phyloP scores from a whole-genome alignment of 2,329 filamentous ascomycete species.

The Cryoendolithus antarcticus region DNA sequence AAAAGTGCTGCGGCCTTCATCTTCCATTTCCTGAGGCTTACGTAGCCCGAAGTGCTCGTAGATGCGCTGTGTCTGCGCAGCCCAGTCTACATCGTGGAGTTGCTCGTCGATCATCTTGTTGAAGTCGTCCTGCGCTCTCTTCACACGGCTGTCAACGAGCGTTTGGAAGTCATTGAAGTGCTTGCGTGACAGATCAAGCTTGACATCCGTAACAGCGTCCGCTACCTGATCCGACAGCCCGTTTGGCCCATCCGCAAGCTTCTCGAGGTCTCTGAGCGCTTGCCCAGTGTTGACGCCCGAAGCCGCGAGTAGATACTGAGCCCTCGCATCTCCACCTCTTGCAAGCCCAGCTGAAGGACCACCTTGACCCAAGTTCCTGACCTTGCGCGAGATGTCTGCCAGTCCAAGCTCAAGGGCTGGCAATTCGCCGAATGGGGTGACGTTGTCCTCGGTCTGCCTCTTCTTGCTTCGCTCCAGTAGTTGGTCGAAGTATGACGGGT shows the following conservation, averaged over 20 bases:
- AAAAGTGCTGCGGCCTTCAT: slow-evolving; percentile 19
- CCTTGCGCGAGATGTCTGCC: slow-evolving; percentile 69
- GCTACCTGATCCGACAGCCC: slow-evolving; percentile 2
- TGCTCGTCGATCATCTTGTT: slow-evolving; percentile 91
- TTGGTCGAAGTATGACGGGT: slow-evolving; percentile 53
- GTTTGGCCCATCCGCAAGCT: slow-evolving; percentile 13
- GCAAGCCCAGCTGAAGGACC: slow-evolving; percentile 45
- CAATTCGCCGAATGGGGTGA: slow-evolving; percentile 57
- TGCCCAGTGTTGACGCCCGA: slow-evolving; percentile 83
- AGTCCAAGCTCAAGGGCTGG: slow-evolving; percentile 84
- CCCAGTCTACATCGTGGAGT: slow-evolving; percentile 80
- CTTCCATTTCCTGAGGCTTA: slow-evolving; percentile 25
- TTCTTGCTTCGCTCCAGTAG: slow-evolving; percentile 52
- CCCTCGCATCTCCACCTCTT: slow-evolving; percentile 36
- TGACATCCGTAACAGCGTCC: slow-evolving; percentile 10
- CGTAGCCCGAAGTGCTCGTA: slow-evolving; percentile 91
- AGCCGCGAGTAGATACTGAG: slow-evolving; percentile 82
- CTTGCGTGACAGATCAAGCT: slow-evolving; percentile 17
- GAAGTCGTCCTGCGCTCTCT: slow-evolving; percentile 81
- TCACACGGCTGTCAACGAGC: slow-evolving; percentile 35
- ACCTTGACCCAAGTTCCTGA: slow-evolving; percentile 64
- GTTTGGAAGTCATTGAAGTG: slow-evolving; percentile 53
- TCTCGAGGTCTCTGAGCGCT: slow-evolving; percentile 65
- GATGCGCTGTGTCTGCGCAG: slow-evolving; percentile 80
- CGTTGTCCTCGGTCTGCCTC: slow-evolving; percentile 55